Conservation (phyloP, 441 rosid species). For the Cnidoscolus chayamansa region DNA sequence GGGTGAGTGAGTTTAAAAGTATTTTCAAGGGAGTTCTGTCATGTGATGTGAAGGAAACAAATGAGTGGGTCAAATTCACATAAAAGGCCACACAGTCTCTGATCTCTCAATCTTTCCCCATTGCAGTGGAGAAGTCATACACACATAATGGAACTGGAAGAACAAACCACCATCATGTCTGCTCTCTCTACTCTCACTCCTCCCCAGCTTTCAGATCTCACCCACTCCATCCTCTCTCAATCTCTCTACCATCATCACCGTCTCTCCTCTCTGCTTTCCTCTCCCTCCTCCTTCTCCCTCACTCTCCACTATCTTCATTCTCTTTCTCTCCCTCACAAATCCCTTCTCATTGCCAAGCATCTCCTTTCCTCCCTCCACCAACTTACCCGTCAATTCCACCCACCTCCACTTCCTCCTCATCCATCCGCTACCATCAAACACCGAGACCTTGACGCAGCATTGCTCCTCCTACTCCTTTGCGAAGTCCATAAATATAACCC, state of each 20-base stretch:
- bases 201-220: constrained; percentile 46
- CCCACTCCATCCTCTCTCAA: constrained; percentile 44
- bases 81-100: constrained; percentile 20
- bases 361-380: constrained; percentile 63
- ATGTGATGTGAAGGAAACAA: not conserved
- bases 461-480: constrained; percentile 78
- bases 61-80: not conserved
- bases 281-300: constrained; percentile 70
- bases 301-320: constrained; percentile 71
- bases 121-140: no score
- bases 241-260: constrained; percentile 53
- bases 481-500: constrained; percentile 65
- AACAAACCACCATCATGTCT: constrained; percentile 40
- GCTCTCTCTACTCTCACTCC: constrained; percentile 62
- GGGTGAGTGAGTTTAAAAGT: no score
- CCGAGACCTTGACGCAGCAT: constrained; percentile 72
- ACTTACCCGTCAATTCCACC: constrained; percentile 65
- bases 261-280: constrained; percentile 63
- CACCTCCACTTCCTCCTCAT: constrained; percentile 52
- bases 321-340: constrained; percentile 55
- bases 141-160: constrained; percentile 50
- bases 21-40: not conserved
- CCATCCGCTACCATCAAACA: constrained; percentile 45
- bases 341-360: constrained; percentile 66
- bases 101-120: constrained; percentile 14